Percentiles rank a stretch among this genome's conserved stretches.
Evolutionary conservation across 345 rosid species (phyloP).

Genomic region (Hypericum perforatum): DNA sequence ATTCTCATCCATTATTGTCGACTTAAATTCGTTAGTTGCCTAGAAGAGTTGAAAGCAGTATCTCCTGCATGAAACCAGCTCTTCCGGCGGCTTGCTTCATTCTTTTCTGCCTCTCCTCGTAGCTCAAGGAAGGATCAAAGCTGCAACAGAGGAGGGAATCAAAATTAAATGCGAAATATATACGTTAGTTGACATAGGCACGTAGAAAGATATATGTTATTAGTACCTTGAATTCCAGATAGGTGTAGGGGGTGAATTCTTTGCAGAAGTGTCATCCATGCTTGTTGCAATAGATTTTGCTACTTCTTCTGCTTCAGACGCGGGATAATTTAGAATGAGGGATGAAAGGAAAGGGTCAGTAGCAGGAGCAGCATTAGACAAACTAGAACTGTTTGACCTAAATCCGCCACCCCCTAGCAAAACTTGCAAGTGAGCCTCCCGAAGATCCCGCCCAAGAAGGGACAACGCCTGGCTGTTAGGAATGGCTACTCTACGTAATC

Average conservation of each 20-base stretch:
- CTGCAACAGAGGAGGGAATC: conserved; percentile 19
- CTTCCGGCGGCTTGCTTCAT: conserved; percentile 44
- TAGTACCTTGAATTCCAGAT: conserved; percentile 50
- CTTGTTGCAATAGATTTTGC: conserved; percentile 32
- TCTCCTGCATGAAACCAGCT: conserved; percentile 45
- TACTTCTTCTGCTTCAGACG: conserved; percentile 45
- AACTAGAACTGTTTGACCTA: conserved; percentile 33
- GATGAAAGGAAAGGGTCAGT: conserved; percentile 53
- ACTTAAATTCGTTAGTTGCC: conserved; percentile 19
- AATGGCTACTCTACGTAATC: conserved; percentile 45
- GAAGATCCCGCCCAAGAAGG: conserved; percentile 48
- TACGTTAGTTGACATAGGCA: too few relatives aligned
- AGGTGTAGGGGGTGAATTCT: conserved; percentile 23
- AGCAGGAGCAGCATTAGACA: conserved; percentile 26
- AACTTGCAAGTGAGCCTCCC: conserved; percentile 56
- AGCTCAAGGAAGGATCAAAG: conserved; percentile 51
- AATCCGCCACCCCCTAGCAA: conserved; percentile 48
- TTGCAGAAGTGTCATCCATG: conserved; percentile 23
- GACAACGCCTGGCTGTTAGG: conserved; percentile 51
- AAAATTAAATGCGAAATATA: neutral
- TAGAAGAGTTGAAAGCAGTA: conserved; percentile 34
- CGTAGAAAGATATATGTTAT: neutral
- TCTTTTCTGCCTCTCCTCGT: conserved; percentile 46
- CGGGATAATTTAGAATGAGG: conserved; percentile 36
- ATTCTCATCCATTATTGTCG: conserved; percentile 17